Evolutionary conservation across 2,329 filamentous ascomycete genomes (phyloP).

Genomic region (Penicillium sp.): DNA sequence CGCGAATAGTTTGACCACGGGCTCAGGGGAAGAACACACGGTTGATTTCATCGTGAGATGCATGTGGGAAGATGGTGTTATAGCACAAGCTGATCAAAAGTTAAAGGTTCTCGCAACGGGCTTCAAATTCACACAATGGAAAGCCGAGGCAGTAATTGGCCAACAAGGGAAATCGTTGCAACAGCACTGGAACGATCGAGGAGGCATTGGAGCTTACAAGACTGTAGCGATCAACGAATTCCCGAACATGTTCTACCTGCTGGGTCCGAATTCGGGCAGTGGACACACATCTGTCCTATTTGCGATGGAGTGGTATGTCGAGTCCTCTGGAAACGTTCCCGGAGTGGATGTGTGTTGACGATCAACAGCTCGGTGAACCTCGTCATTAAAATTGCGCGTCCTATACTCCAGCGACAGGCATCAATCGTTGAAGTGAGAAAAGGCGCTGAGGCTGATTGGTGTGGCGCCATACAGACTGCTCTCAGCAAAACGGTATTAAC

Average conservation of each 20-base stretch:
- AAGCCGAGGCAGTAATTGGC: neutral
- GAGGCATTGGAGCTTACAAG: neutral
- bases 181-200: neutral
- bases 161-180: neutral
- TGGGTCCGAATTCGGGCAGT: neutral
- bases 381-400: neutral
- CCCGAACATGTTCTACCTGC: neutral
- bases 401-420: neutral
- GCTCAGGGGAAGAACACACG: neutral
- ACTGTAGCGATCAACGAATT: neutral
- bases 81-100: neutral
- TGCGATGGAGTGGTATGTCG: neutral
- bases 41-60: neutral
- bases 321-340: neutral
- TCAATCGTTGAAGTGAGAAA: neutral
- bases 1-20: neutral
- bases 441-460: neutral
- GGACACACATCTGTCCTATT: neutral
- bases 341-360: too few species aligned
- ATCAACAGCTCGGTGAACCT: neutral
- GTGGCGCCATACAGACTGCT: neutral
- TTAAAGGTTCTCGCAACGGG: neutral
- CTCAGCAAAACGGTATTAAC: neutral
- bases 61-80: neutral
- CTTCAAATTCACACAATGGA: neutral